Base-by-base conservation (phyloP, 345 rosid species). In the Tarenaya hassleriana region DNA sequence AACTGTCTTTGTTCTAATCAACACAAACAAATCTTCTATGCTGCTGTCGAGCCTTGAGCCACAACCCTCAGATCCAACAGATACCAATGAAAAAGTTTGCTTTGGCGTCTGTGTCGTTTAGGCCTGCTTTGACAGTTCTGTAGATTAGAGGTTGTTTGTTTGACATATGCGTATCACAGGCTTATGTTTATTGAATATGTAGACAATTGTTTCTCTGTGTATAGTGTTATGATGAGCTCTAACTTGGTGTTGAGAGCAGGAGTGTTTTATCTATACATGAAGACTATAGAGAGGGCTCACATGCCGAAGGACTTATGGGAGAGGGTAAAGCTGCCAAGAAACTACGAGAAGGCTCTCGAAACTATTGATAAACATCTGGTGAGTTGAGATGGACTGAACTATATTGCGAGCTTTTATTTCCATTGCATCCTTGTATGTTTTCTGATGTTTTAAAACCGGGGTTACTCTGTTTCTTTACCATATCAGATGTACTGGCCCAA, bases 241-340 rank as follows among this genome's bases (percentile, higher is more conserved):
- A 56, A 51, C 58, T 16, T 16, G 47, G 51, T 4, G 12, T 14
- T 18, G n/a, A 45, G 1, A 49, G 45, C 69, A 92, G 97, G 97
- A 39, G 87, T 94, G 21, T 94, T 94, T 66, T 88, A 86, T 73
- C 64, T 88, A 33, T 86, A 88, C 66, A 82, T 88, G 95, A 88
- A 88, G 75, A 83, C 97, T 16, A 94, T 86, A 48, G 99, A 94
- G 77, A 82, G 95, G 75, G 94, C 97, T 58, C 97, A 88, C 69
- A 82, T 66, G 70, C 97, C 99, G 0, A 73, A 82, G 42, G 65
- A 86, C 49, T 72, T 94, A 33, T 88, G 99, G 99, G 97, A 86
- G 75, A 82, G 92, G 62, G 62, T 94, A 24, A 88, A 86, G 77
- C 52, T 94, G 37, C 92, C 97, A 0, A 72, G 69, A 52, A 86